Evolutionary conservation across 768 basidiomycete genomes (phyloP), one percentile per base, ranked within the genome.

Genomic region (Leccinum incarnatum): DNA sequence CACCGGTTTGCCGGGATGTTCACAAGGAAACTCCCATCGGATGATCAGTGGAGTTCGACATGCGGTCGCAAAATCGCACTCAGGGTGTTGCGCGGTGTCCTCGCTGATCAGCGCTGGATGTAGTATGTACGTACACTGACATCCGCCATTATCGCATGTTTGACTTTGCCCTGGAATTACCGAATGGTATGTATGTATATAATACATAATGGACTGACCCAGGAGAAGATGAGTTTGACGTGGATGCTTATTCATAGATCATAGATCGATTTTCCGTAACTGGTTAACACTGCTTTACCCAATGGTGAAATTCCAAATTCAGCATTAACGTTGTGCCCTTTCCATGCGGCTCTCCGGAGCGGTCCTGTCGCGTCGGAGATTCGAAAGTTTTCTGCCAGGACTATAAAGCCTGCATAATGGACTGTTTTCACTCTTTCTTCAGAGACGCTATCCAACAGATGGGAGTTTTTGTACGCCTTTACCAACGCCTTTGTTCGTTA

Each of bases 371-470:
- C 19, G 68, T 68, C 70, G 68, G 70, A 68, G 66, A 60, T 72
- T 60, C 11, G 66, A 59, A 68, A 59, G 27, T 58, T 54, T 53
- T 21, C 42, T 27, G 36, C 36, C 36, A 42, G n/a, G 10, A 45
- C 10, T 65, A 70, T 68, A 71, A 70, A 68, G 25, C 52, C 56
- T 45, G 42, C 42, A 12, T 55, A 21, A 42, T 48, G 23, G 46
- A 34, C 3, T 32, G 15, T 23, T 1, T 46, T 8, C 1, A 14
- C n/a, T 0, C 4, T 55, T 57, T 51, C 62, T 55, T 57, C 70
- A 68, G 59, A 63, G 57, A 56, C 62, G 19, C 56, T 68, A 63
- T 68, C 70, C 70, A 72, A 70, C 70, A 72, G 69, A 71, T 71
- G 70, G 70, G 70, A 71, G 56, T 63, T 65, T 70, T 68, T 58